Conservation (phyloP, 2,329 filamentous ascomycete genomes). For the Stagonosporopsis chrysanthemi region DNA sequence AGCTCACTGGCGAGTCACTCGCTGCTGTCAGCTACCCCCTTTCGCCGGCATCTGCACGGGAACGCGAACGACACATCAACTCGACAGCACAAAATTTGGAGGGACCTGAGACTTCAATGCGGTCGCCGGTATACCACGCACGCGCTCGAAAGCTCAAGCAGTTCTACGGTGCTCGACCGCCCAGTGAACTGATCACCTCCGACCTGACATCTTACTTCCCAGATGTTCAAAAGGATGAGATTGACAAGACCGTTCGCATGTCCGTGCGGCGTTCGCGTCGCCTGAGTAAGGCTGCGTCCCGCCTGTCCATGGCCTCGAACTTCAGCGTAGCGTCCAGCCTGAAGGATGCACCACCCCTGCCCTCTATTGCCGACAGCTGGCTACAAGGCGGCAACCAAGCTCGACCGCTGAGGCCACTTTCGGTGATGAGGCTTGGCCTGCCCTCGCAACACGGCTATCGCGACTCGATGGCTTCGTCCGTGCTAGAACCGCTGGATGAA, state of each 20-base stretch:
- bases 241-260: constrained; percentile 92
- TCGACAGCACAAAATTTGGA: constrained; percentile 59
- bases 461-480: constrained; percentile 87
- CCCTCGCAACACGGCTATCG: constrained; percentile 71
- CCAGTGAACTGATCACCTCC: constrained; percentile 96
- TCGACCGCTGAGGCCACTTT: constrained; percentile 64
- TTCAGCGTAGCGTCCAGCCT: constrained; percentile 91
- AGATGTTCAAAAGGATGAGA: constrained; percentile 90
- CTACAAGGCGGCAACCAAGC: constrained; percentile 63
- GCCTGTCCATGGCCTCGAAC: constrained; percentile 92
- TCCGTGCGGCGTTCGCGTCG: constrained; percentile 90
- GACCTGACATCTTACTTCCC: constrained; percentile 98
- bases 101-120: constrained; percentile 39
- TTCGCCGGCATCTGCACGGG: constrained; percentile 74
- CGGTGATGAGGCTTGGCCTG: constrained; percentile 65
- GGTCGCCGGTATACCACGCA: constrained; percentile 50
- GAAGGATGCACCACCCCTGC: constrained; percentile 91
- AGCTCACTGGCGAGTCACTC: constrained; percentile 87
- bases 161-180: constrained; percentile 91
- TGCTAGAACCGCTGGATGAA: constrained; percentile 89
- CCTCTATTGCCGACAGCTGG: constrained; percentile 95
- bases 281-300: constrained; percentile 89
- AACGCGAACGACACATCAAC: constrained; percentile 72
- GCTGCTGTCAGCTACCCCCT: constrained; percentile 85
- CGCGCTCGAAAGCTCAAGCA: constrained; percentile 68